Evolutionary conservation across 2,329 filamentous ascomycete species (phyloP).

Genomic region (Teratosphaeria pseudoeucalypti): DNA sequence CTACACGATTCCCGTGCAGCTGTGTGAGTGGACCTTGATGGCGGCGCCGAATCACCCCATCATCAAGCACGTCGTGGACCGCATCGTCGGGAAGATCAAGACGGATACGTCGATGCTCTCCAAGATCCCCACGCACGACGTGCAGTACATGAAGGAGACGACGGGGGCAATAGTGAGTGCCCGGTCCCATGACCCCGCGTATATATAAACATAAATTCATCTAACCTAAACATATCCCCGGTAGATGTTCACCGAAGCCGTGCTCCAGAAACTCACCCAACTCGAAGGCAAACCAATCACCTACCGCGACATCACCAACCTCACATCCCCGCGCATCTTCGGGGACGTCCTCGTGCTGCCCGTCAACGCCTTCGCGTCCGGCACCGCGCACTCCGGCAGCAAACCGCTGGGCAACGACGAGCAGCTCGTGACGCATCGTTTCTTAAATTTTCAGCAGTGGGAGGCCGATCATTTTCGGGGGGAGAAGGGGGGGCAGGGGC

Average conservation of each 20-base stretch:
- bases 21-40: slow-evolving; percentile 12
- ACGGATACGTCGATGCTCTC: background rate
- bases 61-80: slow-evolving; percentile 8
- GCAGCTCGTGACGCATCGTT: slow-evolving; percentile 8
- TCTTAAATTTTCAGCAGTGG: background rate
- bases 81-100: slow-evolving; percentile 2
- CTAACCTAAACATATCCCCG: background rate
- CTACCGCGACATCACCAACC: slow-evolving; percentile 3
- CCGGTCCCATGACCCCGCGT: background rate
- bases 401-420: slow-evolving; percentile 6
- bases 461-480: background rate
- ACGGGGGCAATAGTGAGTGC: slow-evolving; percentile 5
- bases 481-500: background rate
- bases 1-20: slow-evolving; percentile 2
- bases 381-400: slow-evolving; percentile 6
- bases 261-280: slow-evolving; percentile 6
- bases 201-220: background rate
- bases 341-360: slow-evolving; percentile 12
- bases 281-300: slow-evolving; percentile 1
- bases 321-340: slow-evolving; percentile 6
- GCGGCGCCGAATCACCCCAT: slow-evolving; percentile 7
- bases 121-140: background rate
- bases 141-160: background rate
- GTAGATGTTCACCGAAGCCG: slow-evolving; percentile 11
- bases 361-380: slow-evolving; percentile 10